phyloP scores from a whole-genome alignment of 2,329 filamentous ascomycete genomes.

The Calycina herbarum region DNA sequence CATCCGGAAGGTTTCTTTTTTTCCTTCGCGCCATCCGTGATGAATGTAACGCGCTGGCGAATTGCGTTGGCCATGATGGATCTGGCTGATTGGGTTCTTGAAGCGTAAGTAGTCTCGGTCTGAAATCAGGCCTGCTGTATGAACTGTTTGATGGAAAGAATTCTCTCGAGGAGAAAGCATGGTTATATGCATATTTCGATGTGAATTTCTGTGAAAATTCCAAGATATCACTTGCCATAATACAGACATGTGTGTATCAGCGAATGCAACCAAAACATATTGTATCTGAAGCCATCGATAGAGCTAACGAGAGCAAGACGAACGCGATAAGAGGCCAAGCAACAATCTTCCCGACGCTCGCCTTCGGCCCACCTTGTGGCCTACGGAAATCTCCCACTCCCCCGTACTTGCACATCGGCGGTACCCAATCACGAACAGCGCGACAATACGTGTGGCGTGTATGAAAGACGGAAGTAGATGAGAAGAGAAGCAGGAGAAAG shows the following conservation, averaged over 20 bases:
- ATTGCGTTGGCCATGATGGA: constrained; percentile 12
- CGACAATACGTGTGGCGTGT: background rate
- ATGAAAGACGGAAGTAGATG: no score
- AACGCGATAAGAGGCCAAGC: constrained; percentile 22
- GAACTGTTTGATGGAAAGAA: constrained; percentile 1
- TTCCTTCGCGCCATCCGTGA: constrained; percentile 37
- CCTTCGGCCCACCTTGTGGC: constrained; percentile 19
- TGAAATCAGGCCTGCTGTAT: background rate
- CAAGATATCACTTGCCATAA: no score
- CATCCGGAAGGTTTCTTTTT: constrained; percentile 42
- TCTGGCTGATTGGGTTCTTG: background rate
- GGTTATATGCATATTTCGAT: constrained; percentile 26
- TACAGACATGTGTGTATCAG: constrained; percentile 20
- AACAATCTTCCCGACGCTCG: constrained; percentile 18
- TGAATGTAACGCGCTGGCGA: constrained; percentile 32
- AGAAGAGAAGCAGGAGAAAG: no score
- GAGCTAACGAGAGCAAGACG: constrained; percentile 14
- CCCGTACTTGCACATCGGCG: background rate
- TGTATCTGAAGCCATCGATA: constrained; percentile 23
- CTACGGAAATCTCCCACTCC: constrained; percentile 2
- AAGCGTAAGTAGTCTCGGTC: background rate
- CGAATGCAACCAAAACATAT: constrained; percentile 22
- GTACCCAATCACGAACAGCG: background rate
- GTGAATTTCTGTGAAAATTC: constrained; percentile 11
- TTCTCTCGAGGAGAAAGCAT: constrained; percentile 17